Conservation (phyloP, 2,329 filamentous ascomycete genomes). For the Cordyceps cicadae region DNA sequence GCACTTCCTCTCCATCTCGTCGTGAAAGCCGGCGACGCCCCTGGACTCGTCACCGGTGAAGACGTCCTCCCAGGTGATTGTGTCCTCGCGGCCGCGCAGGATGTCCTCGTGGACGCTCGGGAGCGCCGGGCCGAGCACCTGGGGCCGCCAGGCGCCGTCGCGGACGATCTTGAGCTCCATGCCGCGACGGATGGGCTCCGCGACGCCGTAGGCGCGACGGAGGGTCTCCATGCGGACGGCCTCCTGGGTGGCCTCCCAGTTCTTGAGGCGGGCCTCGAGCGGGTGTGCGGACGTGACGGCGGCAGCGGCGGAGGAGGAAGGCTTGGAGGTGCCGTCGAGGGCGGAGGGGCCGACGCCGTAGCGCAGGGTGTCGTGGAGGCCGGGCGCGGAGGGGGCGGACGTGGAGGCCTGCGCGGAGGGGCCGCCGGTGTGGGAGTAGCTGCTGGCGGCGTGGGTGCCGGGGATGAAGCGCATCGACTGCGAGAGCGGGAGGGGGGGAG, state of each 20-base stretch:
- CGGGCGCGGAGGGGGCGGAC: slow-evolving; percentile 81
- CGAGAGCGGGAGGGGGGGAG: background rate
- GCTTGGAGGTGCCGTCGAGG: slow-evolving; percentile 26
- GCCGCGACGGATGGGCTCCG: slow-evolving; percentile 80
- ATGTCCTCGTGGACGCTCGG: slow-evolving; percentile 83
- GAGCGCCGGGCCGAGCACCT: slow-evolving; percentile 51
- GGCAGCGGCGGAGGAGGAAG: slow-evolving; percentile 20
- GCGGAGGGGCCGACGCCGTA: slow-evolving; percentile 65
- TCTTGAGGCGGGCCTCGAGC: slow-evolving; percentile 78
- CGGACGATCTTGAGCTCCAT: slow-evolving; percentile 92
- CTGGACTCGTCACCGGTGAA: slow-evolving; percentile 71
- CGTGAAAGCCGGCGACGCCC: slow-evolving; percentile 66
- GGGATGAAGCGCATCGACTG: slow-evolving; percentile 90
- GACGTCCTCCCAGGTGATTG: slow-evolving; percentile 88
- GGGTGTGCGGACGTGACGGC: slow-evolving; percentile 59
- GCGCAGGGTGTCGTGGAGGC: slow-evolving; percentile 88
- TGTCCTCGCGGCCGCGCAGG: slow-evolving; percentile 67
- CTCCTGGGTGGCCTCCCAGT: slow-evolving; percentile 88
- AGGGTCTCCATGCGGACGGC: slow-evolving; percentile 79
- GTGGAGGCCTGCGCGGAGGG: slow-evolving; percentile 34
- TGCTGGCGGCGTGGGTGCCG: slow-evolving; percentile 53
- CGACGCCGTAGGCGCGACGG: slow-evolving; percentile 80
- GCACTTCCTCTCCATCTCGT: slow-evolving; percentile 89
- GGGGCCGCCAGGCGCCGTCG: slow-evolving; percentile 71
- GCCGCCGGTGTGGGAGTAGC: slow-evolving; percentile 51